Conservation (phyloP, 2,329 filamentous ascomycete genomes). For the Microcyclospora pomicola region DNA sequence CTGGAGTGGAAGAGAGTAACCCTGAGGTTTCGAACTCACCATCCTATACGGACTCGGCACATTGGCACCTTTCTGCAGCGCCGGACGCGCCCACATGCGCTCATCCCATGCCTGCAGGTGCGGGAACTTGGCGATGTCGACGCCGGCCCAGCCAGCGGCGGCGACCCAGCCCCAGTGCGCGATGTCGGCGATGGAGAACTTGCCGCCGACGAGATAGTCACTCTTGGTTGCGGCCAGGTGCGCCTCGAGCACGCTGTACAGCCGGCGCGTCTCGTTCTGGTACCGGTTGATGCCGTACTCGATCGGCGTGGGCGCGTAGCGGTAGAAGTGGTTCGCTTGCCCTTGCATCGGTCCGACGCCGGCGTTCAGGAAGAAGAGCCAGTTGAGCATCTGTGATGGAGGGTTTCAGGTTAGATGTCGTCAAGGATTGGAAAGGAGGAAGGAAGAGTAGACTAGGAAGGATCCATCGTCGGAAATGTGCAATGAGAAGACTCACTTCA, state of each 20-base stretch:
- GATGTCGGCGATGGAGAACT: constrained; percentile 61
- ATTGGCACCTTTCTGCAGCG: constrained; percentile 57
- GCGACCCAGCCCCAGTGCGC: constrained; percentile 66
- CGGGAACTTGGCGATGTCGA: constrained; percentile 65
- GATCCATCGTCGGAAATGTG: background rate
- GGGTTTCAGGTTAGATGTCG: background rate
- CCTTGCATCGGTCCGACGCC: constrained; percentile 33
- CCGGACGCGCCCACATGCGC: constrained; percentile 53
- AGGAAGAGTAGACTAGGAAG: no score
- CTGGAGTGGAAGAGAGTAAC: no score
- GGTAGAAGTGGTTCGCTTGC: constrained; percentile 70
- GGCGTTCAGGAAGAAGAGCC: constrained; percentile 60
- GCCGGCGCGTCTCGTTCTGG: constrained; percentile 65
- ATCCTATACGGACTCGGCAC: constrained; percentile 36
- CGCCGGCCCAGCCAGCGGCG: constrained; percentile 37
- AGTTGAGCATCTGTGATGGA: constrained; percentile 50
- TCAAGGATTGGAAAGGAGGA: background rate
- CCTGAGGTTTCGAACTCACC: background rate
- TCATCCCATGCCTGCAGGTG: constrained; percentile 64
- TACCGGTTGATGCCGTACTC: constrained; percentile 74
- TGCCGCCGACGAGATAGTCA: constrained; percentile 48
- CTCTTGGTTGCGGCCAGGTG: constrained; percentile 43
- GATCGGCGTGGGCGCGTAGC: constrained; percentile 72
- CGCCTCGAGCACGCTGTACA: constrained; percentile 65
- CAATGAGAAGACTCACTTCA: constrained; percentile 23